Evolutionary conservation across 768 basidiomycete species (phyloP), one percentile per base, ranked within the genome.

Genomic region (Lentinula aciculospora): DNA sequence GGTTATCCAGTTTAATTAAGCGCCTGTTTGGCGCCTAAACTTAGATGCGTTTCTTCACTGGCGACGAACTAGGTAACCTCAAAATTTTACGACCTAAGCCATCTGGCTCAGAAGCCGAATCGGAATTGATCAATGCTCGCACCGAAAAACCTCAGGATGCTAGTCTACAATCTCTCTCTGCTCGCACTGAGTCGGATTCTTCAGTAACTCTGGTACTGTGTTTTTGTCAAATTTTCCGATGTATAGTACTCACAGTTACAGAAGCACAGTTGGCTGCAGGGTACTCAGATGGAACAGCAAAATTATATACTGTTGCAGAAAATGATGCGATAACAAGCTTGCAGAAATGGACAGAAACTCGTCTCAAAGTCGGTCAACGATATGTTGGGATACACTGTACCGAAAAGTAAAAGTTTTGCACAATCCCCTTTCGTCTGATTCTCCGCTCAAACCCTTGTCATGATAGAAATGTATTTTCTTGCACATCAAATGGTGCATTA

Each of bases 61-160:
- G 89, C 61, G 92, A 93, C 71, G 86, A 90, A 61, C 82, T 89
- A 31, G 92, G 91, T 19, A 82, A 80, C 57, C 79, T 92, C 58
- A 92, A 92, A 71, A 69, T 81, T 7, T 65, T 89, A 57, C 71
- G 64, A 9, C 86, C 80, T 63, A 65, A 68, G 10, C 45, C 61
- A 10, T 60, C 68, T 15, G 53, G 63, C 7, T 67, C 72, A n/a
- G 69, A 66, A 46, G 61, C 65, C 56, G 79, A 75, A 53, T 65
- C 69, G 2, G 59, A 66, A 21, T 48, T 75, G 5, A 73, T 69
- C 31, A 75, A 67, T 19, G 48, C 76, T 4, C 65, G 70, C 28
- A 17, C 36, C 8, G 46, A n/a, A 13, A 17, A 21, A 8, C 19
- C 40, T 46, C 28, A 29, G 19, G 34, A 34, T 29, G n/a, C 44